Conservation (phyloP, 2,329 filamentous ascomycete species). For the Aureobasidium vineae region DNA sequence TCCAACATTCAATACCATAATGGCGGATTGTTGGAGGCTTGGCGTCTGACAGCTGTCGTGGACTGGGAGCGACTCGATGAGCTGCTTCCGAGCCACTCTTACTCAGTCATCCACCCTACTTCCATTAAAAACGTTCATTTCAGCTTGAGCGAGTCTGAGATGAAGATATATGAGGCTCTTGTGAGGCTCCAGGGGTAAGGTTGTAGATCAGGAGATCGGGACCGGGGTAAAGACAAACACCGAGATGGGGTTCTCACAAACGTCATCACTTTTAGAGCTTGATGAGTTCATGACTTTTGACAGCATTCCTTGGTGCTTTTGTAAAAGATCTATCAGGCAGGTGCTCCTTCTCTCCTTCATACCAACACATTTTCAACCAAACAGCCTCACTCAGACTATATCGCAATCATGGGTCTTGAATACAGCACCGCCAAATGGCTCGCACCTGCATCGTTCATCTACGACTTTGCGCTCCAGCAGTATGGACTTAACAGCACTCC, state of each 20-base stretch:
- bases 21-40: not conserved
- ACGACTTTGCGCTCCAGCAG: constrained; percentile 59
- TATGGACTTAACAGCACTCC: constrained; percentile 58
- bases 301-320: not conserved
- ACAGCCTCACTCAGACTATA: not conserved
- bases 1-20: too few species aligned
- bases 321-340: not conserved
- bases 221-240: constrained; percentile 17
- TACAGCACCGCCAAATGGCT: constrained; percentile 56
- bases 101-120: not conserved
- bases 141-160: not conserved
- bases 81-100: not conserved
- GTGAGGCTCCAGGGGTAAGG: constrained; percentile 1
- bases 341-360: not conserved
- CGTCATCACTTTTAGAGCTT: constrained; percentile 8
- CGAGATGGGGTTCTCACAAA: not conserved
- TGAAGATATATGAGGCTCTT: not conserved
- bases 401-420: constrained; percentile 51
- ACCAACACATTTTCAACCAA: not conserved
- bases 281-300: constrained; percentile 19
- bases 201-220: constrained; percentile 10
- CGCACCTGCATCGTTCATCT: constrained; percentile 55
- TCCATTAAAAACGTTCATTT: too few species aligned
- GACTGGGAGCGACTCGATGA: not conserved
- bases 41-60: not conserved